Evolutionary conservation across 2,329 filamentous ascomycete species (phyloP).

Genomic region (Didymella exigua): DNA sequence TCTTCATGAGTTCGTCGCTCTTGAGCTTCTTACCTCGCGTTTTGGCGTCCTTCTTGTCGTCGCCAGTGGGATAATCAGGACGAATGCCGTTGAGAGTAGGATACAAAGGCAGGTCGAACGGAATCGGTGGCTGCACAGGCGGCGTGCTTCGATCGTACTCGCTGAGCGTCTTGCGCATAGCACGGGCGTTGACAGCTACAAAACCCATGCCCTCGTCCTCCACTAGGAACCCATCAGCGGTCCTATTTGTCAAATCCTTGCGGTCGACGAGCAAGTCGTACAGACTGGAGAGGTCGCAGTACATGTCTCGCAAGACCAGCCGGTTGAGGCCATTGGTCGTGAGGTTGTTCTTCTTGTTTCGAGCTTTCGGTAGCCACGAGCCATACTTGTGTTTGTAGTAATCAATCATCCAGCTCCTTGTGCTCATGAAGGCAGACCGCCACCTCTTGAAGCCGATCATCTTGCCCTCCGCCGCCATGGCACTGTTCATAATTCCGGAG

Average conservation of each 20-base stretch:
- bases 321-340: slow-evolving; percentile 86
- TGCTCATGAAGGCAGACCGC: slow-evolving; percentile 74
- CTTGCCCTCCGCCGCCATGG: slow-evolving; percentile 75
- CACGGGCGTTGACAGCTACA: slow-evolving; percentile 66
- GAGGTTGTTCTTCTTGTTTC: slow-evolving; percentile 88
- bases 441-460: slow-evolving; percentile 83
- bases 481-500: slow-evolving; percentile 84
- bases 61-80: slow-evolving; percentile 67
- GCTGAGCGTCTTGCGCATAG: slow-evolving; percentile 77
- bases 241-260: slow-evolving; percentile 75
- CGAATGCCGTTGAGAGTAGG: slow-evolving; percentile 72
- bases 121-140: slow-evolving; percentile 87
- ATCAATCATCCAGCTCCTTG: slow-evolving; percentile 73
- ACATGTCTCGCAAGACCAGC: slow-evolving; percentile 78
- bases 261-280: slow-evolving; percentile 91
- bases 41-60: slow-evolving; percentile 76
- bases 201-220: slow-evolving; percentile 58
- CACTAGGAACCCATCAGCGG: slow-evolving; percentile 69
- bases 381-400: slow-evolving; percentile 73
- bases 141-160: slow-evolving; percentile 91
- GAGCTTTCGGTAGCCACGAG: slow-evolving; percentile 89
- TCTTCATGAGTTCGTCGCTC: slow-evolving; percentile 74
- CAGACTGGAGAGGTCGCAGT: slow-evolving; percentile 81
- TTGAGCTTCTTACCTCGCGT: slow-evolving; percentile 74
- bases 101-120: slow-evolving; percentile 83